A percentile compares a stretch with the other conserved stretches of the same genome.
Conservation (phyloP, 2,329 filamentous ascomycete genomes). For the Pseudogymnoascus sp. region DNA sequence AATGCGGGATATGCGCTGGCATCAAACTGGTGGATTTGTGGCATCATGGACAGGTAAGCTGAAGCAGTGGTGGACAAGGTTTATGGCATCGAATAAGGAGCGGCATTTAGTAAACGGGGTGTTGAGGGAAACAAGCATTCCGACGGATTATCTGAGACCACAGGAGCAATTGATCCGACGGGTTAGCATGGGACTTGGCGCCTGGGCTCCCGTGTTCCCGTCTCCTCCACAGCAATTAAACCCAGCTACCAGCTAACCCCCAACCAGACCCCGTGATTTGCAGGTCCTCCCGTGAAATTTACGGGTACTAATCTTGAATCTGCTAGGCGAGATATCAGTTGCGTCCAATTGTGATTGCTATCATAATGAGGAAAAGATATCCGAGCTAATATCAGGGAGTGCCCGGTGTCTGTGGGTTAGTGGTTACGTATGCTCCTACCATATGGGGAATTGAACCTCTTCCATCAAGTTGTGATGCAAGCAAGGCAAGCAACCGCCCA, state of each 20-base stretch:
- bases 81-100: slow-evolving; percentile 2
- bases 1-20: slow-evolving; percentile 2
- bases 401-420: not conserved
- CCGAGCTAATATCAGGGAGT: not conserved
- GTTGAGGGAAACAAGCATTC: not conserved
- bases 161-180: slow-evolving; percentile 1
- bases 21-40: not conserved
- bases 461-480: not conserved
- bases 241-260: not conserved
- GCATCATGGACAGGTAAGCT: not conserved
- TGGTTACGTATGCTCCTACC: not conserved
- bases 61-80: not conserved
- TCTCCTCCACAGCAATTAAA: not conserved
- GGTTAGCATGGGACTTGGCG: slow-evolving; percentile 1
- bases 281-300: not conserved
- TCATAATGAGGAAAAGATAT: not conserved
- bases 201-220: not conserved
- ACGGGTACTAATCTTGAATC: not conserved
- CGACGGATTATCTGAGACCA: not conserved
- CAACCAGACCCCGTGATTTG: not conserved
- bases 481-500: not conserved
- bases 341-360: not conserved
- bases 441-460: not conserved
- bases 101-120: not conserved
- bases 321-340: not conserved